phyloP scores from a whole-genome alignment of 352 stramenopile species.

The Globisporangium recalcitrans region DNA sequence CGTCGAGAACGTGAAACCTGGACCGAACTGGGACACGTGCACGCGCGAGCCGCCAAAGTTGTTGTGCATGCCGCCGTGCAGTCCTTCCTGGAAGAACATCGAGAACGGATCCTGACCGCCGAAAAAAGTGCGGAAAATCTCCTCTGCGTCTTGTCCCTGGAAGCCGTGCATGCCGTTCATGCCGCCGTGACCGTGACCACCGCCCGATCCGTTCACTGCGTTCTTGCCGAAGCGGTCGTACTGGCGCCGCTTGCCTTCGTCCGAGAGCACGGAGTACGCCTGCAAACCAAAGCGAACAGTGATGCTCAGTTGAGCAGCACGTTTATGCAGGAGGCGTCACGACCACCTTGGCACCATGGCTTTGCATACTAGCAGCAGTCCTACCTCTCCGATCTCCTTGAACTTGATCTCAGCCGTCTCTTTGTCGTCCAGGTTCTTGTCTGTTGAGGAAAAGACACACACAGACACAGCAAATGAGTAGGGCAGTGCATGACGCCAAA shows the following conservation, averaged over 20 bases:
- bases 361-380: background rate
- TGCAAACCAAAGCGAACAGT: slow-evolving; percentile 13
- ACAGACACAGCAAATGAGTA: background rate
- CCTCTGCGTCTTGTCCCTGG: slow-evolving; percentile 69
- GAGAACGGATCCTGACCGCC: slow-evolving; percentile 77
- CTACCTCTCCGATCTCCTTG: slow-evolving; percentile 81
- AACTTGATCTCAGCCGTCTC: slow-evolving; percentile 87
- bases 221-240: slow-evolving; percentile 91
- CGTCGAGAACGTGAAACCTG: slow-evolving; percentile 69
- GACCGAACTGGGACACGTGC: slow-evolving; percentile 73
- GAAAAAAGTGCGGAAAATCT: slow-evolving; percentile 83
- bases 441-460: slow-evolving; percentile 18
- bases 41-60: slow-evolving; percentile 55
- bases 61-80: slow-evolving; percentile 44
- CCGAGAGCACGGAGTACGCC: slow-evolving; percentile 90
- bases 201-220: slow-evolving; percentile 37
- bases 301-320: no score
- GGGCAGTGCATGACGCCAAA: background rate
- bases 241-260: slow-evolving; percentile 80
- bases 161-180: slow-evolving; percentile 41
- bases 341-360: no score
- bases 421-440: slow-evolving; percentile 90
- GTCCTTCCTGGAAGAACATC: slow-evolving; percentile 79
- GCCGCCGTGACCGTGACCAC: slow-evolving; percentile 22
- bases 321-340: no score